Base-by-base conservation (phyloP, 441 rosid genomes). In the Hura crepitans region DNA sequence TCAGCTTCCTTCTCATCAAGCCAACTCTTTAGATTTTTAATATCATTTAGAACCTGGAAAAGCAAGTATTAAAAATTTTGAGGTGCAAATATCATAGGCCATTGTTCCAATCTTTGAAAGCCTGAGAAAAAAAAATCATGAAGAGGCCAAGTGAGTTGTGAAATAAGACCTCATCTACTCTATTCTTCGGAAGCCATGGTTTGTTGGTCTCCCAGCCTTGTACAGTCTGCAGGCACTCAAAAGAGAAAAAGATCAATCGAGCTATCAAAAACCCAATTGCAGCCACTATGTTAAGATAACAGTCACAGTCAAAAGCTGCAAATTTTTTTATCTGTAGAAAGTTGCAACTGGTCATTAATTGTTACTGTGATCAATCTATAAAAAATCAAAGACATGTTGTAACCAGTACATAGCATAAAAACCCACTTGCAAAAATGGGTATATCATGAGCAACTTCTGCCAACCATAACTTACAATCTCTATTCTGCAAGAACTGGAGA, bases 171-270 rank as follows among this genome's bases (percentile, higher is more conserved):
- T 90, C 96, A 51, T 86, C 84, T 76, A 88, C 79, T 81, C 71
- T 88, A 46, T 82, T 88, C 78, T 82, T 89, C 5, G 98, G 96
- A 84, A 95, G 91, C 98, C 98, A 95, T 50, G 95, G 81, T 75
- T 92, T 95, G 68, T 84, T 85, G 2, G 78, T 72, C 75, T 85
- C 92, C 99, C 99, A 95, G 65, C 73, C 87, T 74, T 65, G 68
- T 59, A 84, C 79, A 54, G 76, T 88, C 99, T 95, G 87, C 79
- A 68, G 70, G 66, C 73, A 72, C 35, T 51, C 72, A 73, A 70
- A 69, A 54, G 23, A 30, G 62, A 30, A 72, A n/a, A 20, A 69
- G 49, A 68, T 75, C 25, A 75, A 68, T 79, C 27, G 12, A 64
- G 25, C 59, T 25, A 31, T 43, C 5, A 39, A 59, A 35, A 68